Conservation (phyloP, 1,284 basidiomycete genomes). For the Fomes fomentarius region DNA sequence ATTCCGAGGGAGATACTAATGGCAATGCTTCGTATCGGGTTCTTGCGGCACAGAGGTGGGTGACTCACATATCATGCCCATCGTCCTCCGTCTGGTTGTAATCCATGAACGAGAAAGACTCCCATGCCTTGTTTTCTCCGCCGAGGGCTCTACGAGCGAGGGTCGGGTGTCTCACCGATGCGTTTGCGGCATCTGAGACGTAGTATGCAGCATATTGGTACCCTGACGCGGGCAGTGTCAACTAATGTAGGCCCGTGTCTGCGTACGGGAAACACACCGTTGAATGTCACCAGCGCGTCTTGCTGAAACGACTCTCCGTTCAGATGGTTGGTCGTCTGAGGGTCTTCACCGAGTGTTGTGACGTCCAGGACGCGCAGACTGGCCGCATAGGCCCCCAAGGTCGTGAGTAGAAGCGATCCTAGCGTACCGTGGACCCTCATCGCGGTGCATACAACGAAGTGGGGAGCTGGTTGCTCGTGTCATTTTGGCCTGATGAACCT, state of each 20-base stretch:
- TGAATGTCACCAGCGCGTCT: conserved; percentile 41
- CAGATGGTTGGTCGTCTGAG: conserved; percentile 43
- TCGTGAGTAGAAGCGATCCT: background rate
- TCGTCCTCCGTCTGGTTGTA: conserved; percentile 48
- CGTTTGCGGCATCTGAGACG: conserved; percentile 33
- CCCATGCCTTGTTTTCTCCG: conserved; percentile 32
- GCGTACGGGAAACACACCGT: conserved; percentile 29
- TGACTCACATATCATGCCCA: conserved; percentile 42
- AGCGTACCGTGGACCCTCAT: conserved; percentile 8
- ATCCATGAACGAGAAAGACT: conserved; percentile 40
- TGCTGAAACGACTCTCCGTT: conserved; percentile 50
- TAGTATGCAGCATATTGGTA: conserved; percentile 47
- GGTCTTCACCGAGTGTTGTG: conserved; percentile 39
- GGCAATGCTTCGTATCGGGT: background rate
- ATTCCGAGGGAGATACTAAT: conserved; percentile 45
- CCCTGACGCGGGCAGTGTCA: conserved; percentile 24
- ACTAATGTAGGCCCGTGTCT: background rate
- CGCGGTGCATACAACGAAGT: background rate
- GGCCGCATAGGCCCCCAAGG: conserved; percentile 1
- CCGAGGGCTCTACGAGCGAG: conserved; percentile 35
- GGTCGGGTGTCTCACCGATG: conserved; percentile 40
- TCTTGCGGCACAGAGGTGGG: background rate
- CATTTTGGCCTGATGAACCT: background rate
- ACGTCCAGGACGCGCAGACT: conserved; percentile 28
- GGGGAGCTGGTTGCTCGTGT: background rate